Evolutionary conservation across 2,329 filamentous ascomycete genomes (phyloP), one percentile per base, ranked within the genome.

Genomic region (Fusarium austroafricanum): DNA sequence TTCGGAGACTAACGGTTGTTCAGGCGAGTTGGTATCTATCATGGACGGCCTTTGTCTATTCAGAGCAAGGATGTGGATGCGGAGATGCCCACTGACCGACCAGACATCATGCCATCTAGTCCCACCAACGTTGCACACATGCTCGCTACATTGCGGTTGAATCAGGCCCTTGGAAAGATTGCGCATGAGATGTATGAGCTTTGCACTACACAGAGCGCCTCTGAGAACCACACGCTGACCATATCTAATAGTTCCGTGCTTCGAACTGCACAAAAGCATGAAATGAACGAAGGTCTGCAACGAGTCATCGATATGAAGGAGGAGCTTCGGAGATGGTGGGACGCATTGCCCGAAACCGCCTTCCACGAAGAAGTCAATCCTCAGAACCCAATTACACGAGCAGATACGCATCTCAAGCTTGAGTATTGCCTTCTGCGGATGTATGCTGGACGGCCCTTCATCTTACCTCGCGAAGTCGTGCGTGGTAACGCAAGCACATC

Each of bases 21-120:
- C 40, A 86, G 84, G 60, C 82, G 85, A 43, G 83, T 88, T 31
- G 83, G 84, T 39, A 86, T 86, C 47, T 82, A 87, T 35, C 85
- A 88, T 61, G 84, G 85, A 35, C 79, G 86, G 9, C 85, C 86
- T 9, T 77, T 82, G n/a, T 87, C 86, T 4, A 82, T 87, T 39
- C 78, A 82, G 5, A 80, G 81, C 37, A 76, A 79, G 12, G 85
- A 87, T 61, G 82, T 88, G 18, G 86, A 88, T 67, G 84, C 83
- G 4, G 83, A 85, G 21, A 74, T 85, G 53, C 86, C 86, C 4
- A 78, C 79, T 8, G 80, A 86, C 60, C 76, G 81, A 31, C 78
- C 81, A 2, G 80, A 80, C 12, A 74, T 84, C 43, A 81, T 78
- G 76, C 78, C 77, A 18, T 75, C 77, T 9, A 77, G 82, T 38